Percentiles rank a stretch among this genome's conserved stretches.
Evolutionary conservation across 202 grass and related monocot species (phyloP).

Genomic region (Eragrostis tef): DNA sequence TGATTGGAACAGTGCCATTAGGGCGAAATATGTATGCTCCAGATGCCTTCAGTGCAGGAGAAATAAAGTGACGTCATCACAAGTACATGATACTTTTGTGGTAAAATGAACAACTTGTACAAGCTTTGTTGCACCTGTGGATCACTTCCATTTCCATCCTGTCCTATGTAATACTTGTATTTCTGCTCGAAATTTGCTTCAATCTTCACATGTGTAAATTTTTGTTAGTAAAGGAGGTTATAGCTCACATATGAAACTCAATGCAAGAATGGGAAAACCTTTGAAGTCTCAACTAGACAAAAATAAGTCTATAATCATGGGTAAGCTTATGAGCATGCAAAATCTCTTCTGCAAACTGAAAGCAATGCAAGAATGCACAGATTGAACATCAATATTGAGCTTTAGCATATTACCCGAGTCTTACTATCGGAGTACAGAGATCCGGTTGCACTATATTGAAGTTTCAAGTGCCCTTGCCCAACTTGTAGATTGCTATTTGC

Average conservation of each 20-base stretch:
- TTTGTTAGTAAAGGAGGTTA: constrained; percentile 25
- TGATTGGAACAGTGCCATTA: constrained; percentile 75
- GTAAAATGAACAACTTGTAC: constrained; percentile 16
- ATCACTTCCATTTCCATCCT: constrained; percentile 70
- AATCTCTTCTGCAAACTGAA: constrained; percentile 19
- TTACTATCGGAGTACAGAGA: constrained; percentile 67
- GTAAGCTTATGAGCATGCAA: constrained; percentile 26
- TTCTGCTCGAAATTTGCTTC: constrained; percentile 67
- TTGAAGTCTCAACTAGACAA: not conserved
- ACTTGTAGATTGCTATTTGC: constrained; percentile 56
- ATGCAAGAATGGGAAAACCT: constrained; percentile 17
- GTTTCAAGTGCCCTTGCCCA: constrained; percentile 76
- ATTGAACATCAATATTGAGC: constrained; percentile 10
- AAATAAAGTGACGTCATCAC: constrained; percentile 11
- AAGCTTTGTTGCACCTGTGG: constrained; percentile 64
- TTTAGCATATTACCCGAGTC: constrained; percentile 57
- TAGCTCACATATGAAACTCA: constrained; percentile 27
- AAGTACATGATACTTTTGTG: constrained; percentile 2
- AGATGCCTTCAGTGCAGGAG: constrained; percentile 69
- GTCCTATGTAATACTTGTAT: constrained; percentile 82
- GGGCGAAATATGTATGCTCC: constrained; percentile 96
- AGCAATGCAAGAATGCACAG: constrained; percentile 13
- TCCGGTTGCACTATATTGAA: constrained; percentile 65
- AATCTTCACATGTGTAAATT: constrained; percentile 58
- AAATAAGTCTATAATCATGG: constrained; percentile 1